Percentiles rank a stretch among this genome's conserved stretches.
These are phyloP conservation scores for Blakeslea trispora DNA, from an alignment of 371 early-diverging fungal genomes.

Conservation along the genomic window DNA sequence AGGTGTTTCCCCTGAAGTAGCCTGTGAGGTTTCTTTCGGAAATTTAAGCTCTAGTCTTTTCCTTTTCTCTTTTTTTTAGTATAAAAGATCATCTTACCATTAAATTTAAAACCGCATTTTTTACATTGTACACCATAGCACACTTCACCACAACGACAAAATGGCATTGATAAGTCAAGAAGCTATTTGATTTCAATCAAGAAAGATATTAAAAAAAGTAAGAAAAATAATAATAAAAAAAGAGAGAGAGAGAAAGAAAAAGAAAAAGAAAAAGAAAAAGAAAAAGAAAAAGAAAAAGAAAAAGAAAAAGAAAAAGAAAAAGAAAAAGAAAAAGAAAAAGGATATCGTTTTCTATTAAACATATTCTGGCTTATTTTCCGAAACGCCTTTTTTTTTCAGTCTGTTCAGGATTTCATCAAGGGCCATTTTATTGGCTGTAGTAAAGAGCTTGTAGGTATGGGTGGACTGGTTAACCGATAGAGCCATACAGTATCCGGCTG, in stretches of 20 bases:
- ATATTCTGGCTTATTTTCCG: conserved; percentile 11
- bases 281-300: not conserved
- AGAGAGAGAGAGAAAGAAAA: not conserved
- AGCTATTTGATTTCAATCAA: not conserved
- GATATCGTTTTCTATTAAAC: not conserved
- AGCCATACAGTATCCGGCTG: conserved; percentile 53
- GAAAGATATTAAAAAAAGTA: not conserved
- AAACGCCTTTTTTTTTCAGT: not conserved
- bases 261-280: not conserved
- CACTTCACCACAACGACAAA: conserved; percentile 47
- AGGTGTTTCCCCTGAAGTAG: no score
- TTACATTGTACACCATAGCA: conserved; percentile 29
- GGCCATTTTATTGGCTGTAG: no score
- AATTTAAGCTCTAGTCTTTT: not conserved
- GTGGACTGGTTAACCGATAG: conserved; percentile 15
- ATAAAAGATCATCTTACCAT: conserved; percentile 20
- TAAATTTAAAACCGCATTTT: conserved; percentile 30
- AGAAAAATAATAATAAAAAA: not conserved
- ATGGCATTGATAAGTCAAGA: conserved; percentile 30
- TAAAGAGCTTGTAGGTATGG: no score
- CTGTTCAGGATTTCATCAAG: no score
- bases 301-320: not conserved
- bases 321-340: not conserved
- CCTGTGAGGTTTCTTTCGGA: not conserved
- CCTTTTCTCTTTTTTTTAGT: not conserved